phyloP scores from a whole-genome alignment of 1,284 basidiomycete species.

The Porogramme epimiltina region DNA sequence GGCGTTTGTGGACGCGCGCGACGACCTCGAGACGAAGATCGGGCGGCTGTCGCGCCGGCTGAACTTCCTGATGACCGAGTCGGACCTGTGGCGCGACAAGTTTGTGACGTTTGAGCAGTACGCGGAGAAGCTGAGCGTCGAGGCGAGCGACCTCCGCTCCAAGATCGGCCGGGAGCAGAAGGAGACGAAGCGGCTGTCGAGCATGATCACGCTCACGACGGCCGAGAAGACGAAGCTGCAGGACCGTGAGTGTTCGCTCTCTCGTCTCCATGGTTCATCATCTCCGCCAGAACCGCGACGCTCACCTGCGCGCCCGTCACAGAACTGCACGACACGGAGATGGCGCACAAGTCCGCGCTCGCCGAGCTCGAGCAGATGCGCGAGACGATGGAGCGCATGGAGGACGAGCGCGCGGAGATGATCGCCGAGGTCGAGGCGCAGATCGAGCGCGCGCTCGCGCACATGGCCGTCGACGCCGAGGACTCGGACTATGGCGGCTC shows the following conservation, averaged over 20 bases:
- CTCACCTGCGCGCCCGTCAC: conserved; percentile 11
- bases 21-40: conserved; percentile 90
- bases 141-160: conserved; percentile 77
- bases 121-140: conserved; percentile 85
- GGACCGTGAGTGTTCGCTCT: conserved; percentile 51
- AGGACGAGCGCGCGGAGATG: conserved; percentile 82
- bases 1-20: conserved; percentile 90
- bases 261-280: background rate
- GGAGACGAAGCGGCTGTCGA: conserved; percentile 81
- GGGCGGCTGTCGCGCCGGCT: conserved; percentile 79
- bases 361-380: conserved; percentile 73
- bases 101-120: conserved; percentile 91
- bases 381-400: conserved; percentile 80
- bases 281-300: conserved; percentile 4
- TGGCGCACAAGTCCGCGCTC: conserved; percentile 71
- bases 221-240: conserved; percentile 78
- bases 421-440: conserved; percentile 86
- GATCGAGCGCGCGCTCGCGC: conserved; percentile 79
- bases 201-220: conserved; percentile 73
- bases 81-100: conserved; percentile 88
- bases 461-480: conserved; percentile 74
- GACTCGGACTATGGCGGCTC: conserved; percentile 70
- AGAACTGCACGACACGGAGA: conserved; percentile 75
- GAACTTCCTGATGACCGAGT: conserved; percentile 91
- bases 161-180: conserved; percentile 89